Evolutionary conservation across 441 rosid species (phyloP).

Genomic region (Gossypium schwendimanii): DNA sequence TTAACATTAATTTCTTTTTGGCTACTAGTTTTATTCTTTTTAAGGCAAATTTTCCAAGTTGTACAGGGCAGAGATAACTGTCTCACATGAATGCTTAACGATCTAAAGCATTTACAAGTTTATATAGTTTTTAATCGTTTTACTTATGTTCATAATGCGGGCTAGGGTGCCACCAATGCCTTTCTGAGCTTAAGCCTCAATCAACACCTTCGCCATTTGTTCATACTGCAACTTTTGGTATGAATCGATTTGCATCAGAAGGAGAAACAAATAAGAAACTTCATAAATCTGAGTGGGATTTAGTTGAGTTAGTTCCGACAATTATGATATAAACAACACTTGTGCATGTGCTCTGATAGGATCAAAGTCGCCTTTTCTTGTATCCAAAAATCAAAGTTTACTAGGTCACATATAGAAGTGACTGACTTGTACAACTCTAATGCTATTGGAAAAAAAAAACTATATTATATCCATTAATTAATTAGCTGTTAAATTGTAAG

Average conservation of each 20-base stretch:
- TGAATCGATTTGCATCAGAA: no score
- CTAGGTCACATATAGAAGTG: neutral
- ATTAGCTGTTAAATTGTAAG: slow-evolving; percentile 22
- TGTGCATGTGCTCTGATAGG: neutral
- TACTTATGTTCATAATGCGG: no score
- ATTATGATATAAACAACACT: neutral
- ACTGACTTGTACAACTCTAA: neutral
- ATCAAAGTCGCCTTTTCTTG: neutral
- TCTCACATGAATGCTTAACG: neutral
- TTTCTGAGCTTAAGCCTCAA: no score
- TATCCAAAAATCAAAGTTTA: slow-evolving; percentile 3
- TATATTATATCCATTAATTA: slow-evolving; percentile 10
- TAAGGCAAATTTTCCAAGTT: neutral
- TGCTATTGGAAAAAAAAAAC: neutral
- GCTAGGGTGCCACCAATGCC: no score
- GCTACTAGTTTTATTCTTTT: neutral
- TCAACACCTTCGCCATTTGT: no score
- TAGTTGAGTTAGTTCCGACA: neutral
- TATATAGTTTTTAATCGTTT: neutral
- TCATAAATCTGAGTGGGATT: no score
- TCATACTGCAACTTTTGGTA: no score
- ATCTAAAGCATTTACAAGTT: neutral
- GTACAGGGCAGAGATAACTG: neutral
- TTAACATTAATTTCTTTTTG: neutral
- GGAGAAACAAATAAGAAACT: no score